Evolutionary conservation across 2,329 filamentous ascomycete genomes (phyloP).

Genomic region (Xylariaceae sp.): DNA sequence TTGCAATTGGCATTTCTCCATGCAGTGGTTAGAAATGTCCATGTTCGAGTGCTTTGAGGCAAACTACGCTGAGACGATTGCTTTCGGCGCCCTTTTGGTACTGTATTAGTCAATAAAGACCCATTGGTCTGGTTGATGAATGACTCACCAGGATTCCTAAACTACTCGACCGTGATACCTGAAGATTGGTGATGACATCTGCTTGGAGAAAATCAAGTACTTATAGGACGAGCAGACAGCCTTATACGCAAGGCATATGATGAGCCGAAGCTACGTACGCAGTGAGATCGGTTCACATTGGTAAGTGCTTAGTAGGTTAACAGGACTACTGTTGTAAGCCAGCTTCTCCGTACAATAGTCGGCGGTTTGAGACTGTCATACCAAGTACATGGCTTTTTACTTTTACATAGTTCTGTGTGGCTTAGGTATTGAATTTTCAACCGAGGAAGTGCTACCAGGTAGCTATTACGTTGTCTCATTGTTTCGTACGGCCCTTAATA

Average conservation of each 20-base stretch:
- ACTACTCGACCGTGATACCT: background rate
- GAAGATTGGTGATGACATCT: background rate
- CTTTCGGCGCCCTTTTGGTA: slow-evolving; percentile 11
- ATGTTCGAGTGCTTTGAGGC: slow-evolving; percentile 5
- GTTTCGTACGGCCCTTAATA: no score
- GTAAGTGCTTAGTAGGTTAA: background rate
- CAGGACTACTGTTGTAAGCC: background rate
- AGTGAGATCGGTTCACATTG: no score
- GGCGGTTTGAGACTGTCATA: no score
- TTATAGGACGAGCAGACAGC: background rate
- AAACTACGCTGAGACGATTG: background rate
- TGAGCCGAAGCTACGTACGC: no score
- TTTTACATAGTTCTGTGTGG: no score
- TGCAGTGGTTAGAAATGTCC: background rate
- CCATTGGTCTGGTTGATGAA: slow-evolving; percentile 4
- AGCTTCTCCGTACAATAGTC: background rate
- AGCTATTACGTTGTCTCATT: no score
- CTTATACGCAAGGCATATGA: no score
- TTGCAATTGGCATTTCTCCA: background rate
- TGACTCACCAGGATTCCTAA: background rate
- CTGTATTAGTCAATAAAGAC: slow-evolving; percentile 16
- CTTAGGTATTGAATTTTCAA: no score
- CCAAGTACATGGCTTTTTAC: no score
- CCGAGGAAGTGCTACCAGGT: no score
- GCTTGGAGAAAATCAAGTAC: background rate